phyloP scores from a whole-genome alignment of 768 basidiomycete genomes.

The Ramaria sp. region DNA sequence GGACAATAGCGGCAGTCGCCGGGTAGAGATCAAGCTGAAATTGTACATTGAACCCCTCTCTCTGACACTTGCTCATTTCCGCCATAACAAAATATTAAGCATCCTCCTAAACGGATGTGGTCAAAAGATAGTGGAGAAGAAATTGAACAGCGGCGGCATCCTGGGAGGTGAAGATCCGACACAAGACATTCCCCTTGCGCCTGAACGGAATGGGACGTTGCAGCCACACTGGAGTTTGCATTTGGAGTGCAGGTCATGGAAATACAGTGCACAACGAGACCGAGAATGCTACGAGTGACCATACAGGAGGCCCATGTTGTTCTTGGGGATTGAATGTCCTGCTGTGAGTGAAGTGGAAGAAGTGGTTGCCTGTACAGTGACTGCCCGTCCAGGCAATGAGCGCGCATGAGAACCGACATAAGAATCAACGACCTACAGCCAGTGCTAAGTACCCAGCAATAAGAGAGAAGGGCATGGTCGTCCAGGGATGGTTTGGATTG shows the following conservation, averaged over 20 bases:
- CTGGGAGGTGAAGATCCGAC: neutral
- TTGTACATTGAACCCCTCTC: neutral
- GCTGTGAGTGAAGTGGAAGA: neutral
- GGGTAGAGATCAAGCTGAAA: slow-evolving; percentile 1
- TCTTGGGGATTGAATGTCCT: neutral
- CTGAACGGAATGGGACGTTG: neutral
- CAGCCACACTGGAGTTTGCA: slow-evolving; percentile 6
- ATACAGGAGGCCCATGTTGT: neutral
- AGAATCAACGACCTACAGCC: neutral
- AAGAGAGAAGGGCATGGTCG: neutral
- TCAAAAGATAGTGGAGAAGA: neutral
- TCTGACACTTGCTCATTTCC: slow-evolving; percentile 2
- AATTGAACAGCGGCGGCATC: slow-evolving; percentile 5
- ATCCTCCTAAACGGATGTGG: neutral
- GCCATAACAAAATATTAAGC: neutral
- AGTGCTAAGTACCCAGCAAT: neutral
- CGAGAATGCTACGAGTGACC: neutral
- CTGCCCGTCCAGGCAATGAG: neutral
- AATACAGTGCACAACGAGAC: neutral
- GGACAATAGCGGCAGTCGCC: neutral
- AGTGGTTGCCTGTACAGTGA: neutral
- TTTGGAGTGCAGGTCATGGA: neutral
- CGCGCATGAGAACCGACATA: neutral
- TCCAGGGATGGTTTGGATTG: neutral
- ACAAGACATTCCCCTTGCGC: slow-evolving; percentile 6